A percentile compares a stretch with the other conserved stretches of the same genome.
These are phyloP conservation scores for Athelia sp. DNA, from an alignment of 1,284 basidiomycete species.

Conservation along the genomic window DNA sequence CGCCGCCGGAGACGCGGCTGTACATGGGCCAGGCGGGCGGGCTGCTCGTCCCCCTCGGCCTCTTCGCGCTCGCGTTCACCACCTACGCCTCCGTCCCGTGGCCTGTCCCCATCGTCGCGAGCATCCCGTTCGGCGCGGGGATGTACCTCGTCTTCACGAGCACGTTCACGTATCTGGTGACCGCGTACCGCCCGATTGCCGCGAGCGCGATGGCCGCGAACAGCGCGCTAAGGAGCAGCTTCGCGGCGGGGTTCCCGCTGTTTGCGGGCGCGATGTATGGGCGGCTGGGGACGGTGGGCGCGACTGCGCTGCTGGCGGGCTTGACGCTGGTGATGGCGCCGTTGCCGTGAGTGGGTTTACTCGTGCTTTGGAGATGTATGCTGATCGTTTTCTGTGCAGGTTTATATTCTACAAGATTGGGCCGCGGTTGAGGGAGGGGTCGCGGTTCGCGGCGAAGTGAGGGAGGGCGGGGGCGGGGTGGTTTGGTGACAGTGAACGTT, in stretches of 20 bases:
- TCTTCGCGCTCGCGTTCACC: conserved; percentile 74
- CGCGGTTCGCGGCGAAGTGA: conserved; percentile 25
- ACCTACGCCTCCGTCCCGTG: conserved; percentile 65
- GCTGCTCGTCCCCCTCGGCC: conserved; percentile 60
- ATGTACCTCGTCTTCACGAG: conserved; percentile 60
- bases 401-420: conserved; percentile 37
- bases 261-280: conserved; percentile 58
- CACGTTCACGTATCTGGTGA: conserved; percentile 69
- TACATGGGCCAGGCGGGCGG: conserved; percentile 67
- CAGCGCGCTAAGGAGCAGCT: conserved; percentile 57
- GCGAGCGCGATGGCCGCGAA: conserved; percentile 77
- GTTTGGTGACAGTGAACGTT: too few species aligned
- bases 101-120: conserved; percentile 65
- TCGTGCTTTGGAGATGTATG: background rate
- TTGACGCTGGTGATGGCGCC: conserved; percentile 66
- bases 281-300: conserved; percentile 68
- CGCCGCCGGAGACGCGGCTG: conserved; percentile 68
- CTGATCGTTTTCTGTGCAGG: conserved; percentile 13
- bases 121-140: conserved; percentile 56
- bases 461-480: too few species aligned
- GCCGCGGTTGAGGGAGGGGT: conserved; percentile 24
- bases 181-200: conserved; percentile 73
- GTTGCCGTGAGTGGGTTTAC: conserved; percentile 50
- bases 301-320: conserved; percentile 69
- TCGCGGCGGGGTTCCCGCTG: conserved; percentile 73